Evolutionary conservation across 1,139 yeast genomes (phyloP), one percentile per base, ranked within the genome.

Genomic region (Candida smagusa): DNA sequence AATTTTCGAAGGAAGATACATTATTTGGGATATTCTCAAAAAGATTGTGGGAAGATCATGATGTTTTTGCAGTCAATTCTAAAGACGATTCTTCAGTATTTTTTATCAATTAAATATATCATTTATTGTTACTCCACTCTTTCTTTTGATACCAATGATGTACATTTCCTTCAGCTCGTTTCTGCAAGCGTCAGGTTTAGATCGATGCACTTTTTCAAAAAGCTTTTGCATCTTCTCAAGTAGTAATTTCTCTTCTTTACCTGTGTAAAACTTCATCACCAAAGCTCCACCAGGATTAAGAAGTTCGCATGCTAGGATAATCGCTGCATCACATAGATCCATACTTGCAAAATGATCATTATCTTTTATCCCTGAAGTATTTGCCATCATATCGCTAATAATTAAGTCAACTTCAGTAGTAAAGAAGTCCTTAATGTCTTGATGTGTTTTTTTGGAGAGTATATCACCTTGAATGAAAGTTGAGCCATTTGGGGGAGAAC

Each of bases 361-460:
- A 39, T 63, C 68, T 37, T 66, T 65, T 23, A 63, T 59, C 1
- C 77, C 77, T 3, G 68, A 61, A 6, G 74, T 66, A 39, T 71
- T 70, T n/a, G 64, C 62, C 74, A 71, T 69, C 77, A 71, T 71
- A 45, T 71, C 77, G 46, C 76, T 70, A 33, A 71, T 37, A 1
- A 71, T 62, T 21, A 71, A 44, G 38, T 70, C 67, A 2, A 68
- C 53, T 9, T 24, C 27, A 24, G 27, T 24, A 4, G 27, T 36
- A 25, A 50, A 54, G 34, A 44, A 49, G 1, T 48, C 47, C n/a
- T 50, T 40, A 2, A 69, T 61, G n/a, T 49, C 46, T 3, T 43
- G 35, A 35, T 71, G 76, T 0, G 72, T 66, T 21, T 52, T 49
- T 16, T 48, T 54, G 2, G 66, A 57, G 12, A 68, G 54, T 9